A percentile compares a stretch with the other conserved stretches of the same genome.
These are phyloP conservation scores for Lichenothelia convexa DNA, from an alignment of 495 filamentous ascomycete species.

Conservation along the genomic window DNA sequence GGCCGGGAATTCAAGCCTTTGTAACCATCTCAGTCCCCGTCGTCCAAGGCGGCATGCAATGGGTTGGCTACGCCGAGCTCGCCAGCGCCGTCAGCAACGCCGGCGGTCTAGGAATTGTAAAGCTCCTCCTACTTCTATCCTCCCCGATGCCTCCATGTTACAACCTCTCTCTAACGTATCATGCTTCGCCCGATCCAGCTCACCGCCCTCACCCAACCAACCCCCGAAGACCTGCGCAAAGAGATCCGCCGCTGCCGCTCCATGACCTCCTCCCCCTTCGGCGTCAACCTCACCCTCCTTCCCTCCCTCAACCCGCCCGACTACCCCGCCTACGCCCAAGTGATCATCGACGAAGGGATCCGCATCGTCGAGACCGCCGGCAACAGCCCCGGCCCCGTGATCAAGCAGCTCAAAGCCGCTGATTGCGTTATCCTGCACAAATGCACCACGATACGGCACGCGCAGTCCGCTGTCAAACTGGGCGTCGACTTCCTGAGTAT, in stretches of 20 bases:
- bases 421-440: slow-evolving; percentile 77
- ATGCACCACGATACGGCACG: slow-evolving; percentile 92
- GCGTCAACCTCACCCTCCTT: slow-evolving; percentile 89
- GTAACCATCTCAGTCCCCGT: slow-evolving; percentile 48
- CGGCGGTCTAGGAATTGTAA: slow-evolving; percentile 75
- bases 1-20: neutral
- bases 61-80: slow-evolving; percentile 78
- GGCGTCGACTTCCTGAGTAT: slow-evolving; percentile 94
- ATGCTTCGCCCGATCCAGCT: slow-evolving; percentile 21
- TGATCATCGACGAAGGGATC: slow-evolving; percentile 84
- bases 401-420: slow-evolving; percentile 68
- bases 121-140: slow-evolving; percentile 1
- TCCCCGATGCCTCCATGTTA: neutral
- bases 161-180: slow-evolving; percentile 1
- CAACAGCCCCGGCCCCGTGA: slow-evolving; percentile 83
- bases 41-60: slow-evolving; percentile 98
- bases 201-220: slow-evolving; percentile 88
- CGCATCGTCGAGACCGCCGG: slow-evolving; percentile 93
- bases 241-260: slow-evolving; percentile 76
- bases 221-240: slow-evolving; percentile 77
- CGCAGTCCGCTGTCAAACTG: slow-evolving; percentile 77
- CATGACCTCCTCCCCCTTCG: slow-evolving; percentile 82
- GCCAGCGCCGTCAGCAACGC: slow-evolving; percentile 89
- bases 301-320: slow-evolving; percentile 77
- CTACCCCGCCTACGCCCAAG: slow-evolving; percentile 81